Base-by-base conservation (phyloP, 805 yeast genomes). In the Cyberlindnera misumaiensis region DNA sequence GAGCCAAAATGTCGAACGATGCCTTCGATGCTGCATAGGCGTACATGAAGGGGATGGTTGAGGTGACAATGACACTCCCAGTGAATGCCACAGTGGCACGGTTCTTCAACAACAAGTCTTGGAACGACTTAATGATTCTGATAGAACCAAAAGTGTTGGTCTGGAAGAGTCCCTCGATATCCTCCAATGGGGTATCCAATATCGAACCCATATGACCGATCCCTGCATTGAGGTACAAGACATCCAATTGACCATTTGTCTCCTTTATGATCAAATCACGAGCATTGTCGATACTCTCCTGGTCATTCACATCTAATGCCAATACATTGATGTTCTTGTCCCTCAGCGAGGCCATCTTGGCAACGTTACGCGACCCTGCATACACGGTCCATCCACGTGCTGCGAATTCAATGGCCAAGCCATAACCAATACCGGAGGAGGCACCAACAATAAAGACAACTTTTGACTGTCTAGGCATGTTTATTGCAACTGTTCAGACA, bases 381-480 rank as follows among this genome's bases (percentile, higher is more conserved):
- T 54, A 59, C 9, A 65, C 63, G 14, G 45, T 50, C 47, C 63
- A 72, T 1, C 73, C 74, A 32, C 63, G 59, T 15, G 53, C 43
- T 16, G 68, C 62, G 31, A 77, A 61, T 44, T 70, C 73, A 14
- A 55, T 45, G 6, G 77, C 68, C 5, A 74, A 45, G 16, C 63
- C 65, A 41, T 59, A 67, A 0, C 83, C 83, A 37, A 77, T 77
- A 12, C 83, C 83, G 0, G 75, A 66, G 0, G 80, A 73, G 6
- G 78, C 77, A 10, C 83, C 83, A 1, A 80, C 73, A 22, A 77
- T 72, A 32, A 78, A 62, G 6, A 77, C 84, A 8, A 20, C 24
- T 20, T 20, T 20, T 5, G 24, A 20, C 8, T 20, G 24, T 8
- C 8, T 8, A 20, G 24, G 8, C 24, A 20, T 20, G n/a, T n/a